Conservation (phyloP, 352 stramenopile species). For the Elongisporangium anandrum region DNA sequence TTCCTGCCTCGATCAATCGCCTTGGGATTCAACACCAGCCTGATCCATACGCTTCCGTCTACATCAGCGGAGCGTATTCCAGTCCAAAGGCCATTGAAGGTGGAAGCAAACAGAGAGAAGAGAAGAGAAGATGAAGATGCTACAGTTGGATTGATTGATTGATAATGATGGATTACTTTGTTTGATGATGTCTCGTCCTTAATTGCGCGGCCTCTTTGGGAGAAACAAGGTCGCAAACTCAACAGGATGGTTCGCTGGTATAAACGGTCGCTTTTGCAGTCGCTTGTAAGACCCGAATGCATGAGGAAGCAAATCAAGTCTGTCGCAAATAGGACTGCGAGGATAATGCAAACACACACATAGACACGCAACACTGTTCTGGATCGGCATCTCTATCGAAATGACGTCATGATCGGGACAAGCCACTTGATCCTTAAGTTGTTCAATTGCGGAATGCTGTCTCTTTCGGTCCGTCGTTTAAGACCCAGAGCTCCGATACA, state of each 20-base stretch:
- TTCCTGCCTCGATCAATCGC: neutral
- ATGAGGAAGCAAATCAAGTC: conserved; percentile 53
- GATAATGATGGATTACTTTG: neutral
- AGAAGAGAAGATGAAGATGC: neutral
- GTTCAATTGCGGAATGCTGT: neutral
- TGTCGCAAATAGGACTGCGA: conserved; percentile 85
- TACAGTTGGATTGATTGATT: conserved; percentile 1
- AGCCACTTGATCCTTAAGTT: neutral
- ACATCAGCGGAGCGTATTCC: no score
- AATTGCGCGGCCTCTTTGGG: conserved; percentile 73
- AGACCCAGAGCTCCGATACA: neutral
- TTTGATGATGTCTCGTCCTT: conserved; percentile 59
- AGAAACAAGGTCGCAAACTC: conserved; percentile 74
- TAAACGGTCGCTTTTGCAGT: conserved; percentile 85
- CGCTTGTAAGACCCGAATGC: conserved; percentile 80
- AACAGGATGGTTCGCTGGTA: conserved; percentile 79
- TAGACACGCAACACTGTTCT: conserved; percentile 6
- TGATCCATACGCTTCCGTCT: no score
- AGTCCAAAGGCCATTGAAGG: no score
- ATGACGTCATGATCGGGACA: neutral
- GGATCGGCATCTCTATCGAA: neutral
- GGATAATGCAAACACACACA: conserved; percentile 5
- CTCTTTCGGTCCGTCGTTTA: neutral
- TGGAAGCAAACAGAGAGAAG: neutral
- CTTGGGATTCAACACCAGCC: neutral